A percentile compares a stretch with the other conserved stretches of the same genome.
Conservation (phyloP, 495 filamentous ascomycete genomes). For the Podospora appendiculata region DNA sequence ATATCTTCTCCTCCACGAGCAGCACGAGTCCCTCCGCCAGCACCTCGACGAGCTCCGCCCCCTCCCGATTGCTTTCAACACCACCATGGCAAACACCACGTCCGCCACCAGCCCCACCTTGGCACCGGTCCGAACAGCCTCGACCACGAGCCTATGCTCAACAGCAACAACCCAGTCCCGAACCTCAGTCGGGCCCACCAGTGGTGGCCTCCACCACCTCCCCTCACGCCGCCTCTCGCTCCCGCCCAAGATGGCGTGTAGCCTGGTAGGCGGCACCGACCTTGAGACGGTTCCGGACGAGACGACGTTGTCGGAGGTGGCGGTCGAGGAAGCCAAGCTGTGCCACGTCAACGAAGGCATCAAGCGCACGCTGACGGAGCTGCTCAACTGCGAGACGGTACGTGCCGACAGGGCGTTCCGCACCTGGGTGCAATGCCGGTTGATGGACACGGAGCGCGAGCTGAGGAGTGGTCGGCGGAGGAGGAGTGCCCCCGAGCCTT, state of each 20-base stretch:
- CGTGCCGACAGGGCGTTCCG: constrained; percentile 47
- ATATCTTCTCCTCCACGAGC: constrained; percentile 47
- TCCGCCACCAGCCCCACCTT: constrained; percentile 28
- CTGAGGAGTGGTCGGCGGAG: constrained; percentile 39
- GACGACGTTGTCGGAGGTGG: constrained; percentile 31
- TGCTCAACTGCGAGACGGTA: constrained; percentile 56
- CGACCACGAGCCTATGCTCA: constrained; percentile 11
- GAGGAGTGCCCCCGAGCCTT: constrained; percentile 27
- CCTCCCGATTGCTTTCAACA: constrained; percentile 13
- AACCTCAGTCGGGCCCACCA: no score
- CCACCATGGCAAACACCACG: constrained; percentile 21
- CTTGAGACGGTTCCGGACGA: constrained; percentile 33
- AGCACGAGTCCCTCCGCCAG: constrained; percentile 45
- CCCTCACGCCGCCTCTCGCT: constrained; percentile 22
- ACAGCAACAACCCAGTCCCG: constrained; percentile 9
- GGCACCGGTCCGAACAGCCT: constrained; percentile 8
- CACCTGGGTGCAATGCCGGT: constrained; percentile 52
- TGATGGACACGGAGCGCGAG: constrained; percentile 59
- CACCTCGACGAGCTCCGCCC: constrained; percentile 41
- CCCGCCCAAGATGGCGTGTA: constrained; percentile 5
- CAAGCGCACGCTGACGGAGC: constrained; percentile 56
- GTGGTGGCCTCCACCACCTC: constrained; percentile 3
- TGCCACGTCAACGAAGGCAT: constrained; percentile 56
- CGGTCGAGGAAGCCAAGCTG: constrained; percentile 44
- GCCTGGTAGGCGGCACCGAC: neutral